phyloP scores from a whole-genome alignment of 2,329 filamentous ascomycete genomes.

The Aciculosporium take region DNA sequence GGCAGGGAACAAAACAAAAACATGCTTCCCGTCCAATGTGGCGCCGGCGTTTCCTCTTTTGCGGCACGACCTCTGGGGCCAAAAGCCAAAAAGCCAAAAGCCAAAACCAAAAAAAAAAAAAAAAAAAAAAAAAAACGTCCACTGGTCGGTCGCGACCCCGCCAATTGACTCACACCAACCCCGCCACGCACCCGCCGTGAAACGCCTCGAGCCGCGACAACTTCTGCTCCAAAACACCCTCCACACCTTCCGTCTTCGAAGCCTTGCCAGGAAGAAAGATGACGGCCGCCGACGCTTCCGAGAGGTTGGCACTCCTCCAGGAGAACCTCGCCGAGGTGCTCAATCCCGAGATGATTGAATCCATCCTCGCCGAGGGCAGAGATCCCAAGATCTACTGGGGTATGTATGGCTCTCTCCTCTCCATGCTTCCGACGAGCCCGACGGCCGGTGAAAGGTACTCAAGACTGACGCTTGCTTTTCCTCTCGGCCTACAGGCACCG shows the following conservation, averaged over 20 bases:
- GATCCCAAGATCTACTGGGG: slow-evolving; percentile 76
- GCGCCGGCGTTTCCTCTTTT: not conserved
- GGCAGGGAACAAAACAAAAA: too few species aligned
- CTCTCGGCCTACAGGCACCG: slow-evolving; percentile 41
- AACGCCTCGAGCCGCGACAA: too few species aligned
- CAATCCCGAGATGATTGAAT: slow-evolving; percentile 70
- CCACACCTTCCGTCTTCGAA: too few species aligned
- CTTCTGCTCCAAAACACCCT: too few species aligned
- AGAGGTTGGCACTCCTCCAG: slow-evolving; percentile 62
- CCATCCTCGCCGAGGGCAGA: slow-evolving; percentile 54
- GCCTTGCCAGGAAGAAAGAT: too few species aligned
- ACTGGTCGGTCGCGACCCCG: too few species aligned
- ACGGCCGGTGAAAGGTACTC: not conserved
- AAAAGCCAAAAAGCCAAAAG: not conserved
- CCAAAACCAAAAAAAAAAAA: too few species aligned
- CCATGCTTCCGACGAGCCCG: not conserved
- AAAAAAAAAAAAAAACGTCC: too few species aligned
- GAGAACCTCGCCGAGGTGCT: slow-evolving; percentile 72
- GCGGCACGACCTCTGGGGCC: too few species aligned
- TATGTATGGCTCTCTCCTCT: slow-evolving; percentile 14
- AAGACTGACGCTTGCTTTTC: not conserved
- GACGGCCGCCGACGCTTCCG: slow-evolving; percentile 25
- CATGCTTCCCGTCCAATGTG: not conserved
- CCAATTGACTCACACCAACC: too few species aligned
- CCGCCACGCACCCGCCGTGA: too few species aligned